A percentile compares a stretch with the other conserved stretches of the same genome.
Conservation (phyloP, 345 rosid species). For the Camelina neglecta region DNA sequence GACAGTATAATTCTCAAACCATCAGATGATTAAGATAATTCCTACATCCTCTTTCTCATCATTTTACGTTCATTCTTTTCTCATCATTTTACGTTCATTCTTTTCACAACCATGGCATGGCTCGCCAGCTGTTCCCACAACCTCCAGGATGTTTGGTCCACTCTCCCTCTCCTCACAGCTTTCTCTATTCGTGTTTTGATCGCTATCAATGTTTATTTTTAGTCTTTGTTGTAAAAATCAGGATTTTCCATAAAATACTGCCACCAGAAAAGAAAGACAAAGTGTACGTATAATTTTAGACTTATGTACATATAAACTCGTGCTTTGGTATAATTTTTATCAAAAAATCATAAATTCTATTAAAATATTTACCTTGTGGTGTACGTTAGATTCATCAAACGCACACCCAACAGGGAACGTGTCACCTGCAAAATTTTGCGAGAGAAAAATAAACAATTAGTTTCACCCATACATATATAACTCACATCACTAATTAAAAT, state of each 20-base stretch:
- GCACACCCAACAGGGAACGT: conserved; percentile 80
- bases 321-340: background rate
- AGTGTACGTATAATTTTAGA: background rate
- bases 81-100: too few species aligned
- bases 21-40: too few species aligned
- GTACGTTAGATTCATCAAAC: conserved; percentile 63
- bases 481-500: background rate
- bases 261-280: background rate
- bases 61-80: too few species aligned
- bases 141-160: too few species aligned
- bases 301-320: too few species aligned
- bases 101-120: too few species aligned
- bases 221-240: conserved; percentile 46
- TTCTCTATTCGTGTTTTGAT: too few species aligned
- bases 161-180: too few species aligned
- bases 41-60: too few species aligned
- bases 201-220: too few species aligned
- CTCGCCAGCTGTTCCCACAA: too few species aligned
- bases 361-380: conserved; percentile 57
- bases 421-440: conserved; percentile 51
- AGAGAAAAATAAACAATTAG: background rate
- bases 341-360: background rate
- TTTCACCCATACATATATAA: background rate
- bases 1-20: too few species aligned
- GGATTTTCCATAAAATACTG: conserved; percentile 66